Evolutionary conservation across 352 stramenopile species (phyloP).

Genomic region (Globisporangium lucens): DNA sequence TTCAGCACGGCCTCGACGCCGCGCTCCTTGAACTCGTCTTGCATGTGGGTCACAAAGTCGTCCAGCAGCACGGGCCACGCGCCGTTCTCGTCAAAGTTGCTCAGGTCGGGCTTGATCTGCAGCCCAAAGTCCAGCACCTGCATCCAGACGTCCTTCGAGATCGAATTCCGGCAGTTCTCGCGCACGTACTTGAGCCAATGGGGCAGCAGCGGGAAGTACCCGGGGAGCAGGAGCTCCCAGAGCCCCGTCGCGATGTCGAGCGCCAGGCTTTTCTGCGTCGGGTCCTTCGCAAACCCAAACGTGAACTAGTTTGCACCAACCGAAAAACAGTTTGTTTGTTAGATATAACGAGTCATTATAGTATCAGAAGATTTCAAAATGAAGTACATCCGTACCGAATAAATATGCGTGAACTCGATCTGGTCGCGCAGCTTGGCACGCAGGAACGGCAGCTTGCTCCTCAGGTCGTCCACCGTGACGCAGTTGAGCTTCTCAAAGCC

Average conservation of each 20-base stretch:
- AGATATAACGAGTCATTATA: neutral
- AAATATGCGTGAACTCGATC: conserved; percentile 70
- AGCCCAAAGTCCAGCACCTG: conserved; percentile 81
- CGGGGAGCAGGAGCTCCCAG: conserved; percentile 71
- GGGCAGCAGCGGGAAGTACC: conserved; percentile 56
- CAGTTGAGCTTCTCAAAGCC: conserved; percentile 75
- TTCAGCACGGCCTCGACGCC: conserved; percentile 42
- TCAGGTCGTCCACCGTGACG: conserved; percentile 49
- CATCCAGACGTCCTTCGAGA: conserved; percentile 85
- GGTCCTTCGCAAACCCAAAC: conserved; percentile 82
- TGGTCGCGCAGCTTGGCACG: conserved; percentile 44
- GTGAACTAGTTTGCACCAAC: conserved; percentile 47
- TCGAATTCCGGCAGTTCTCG: conserved; percentile 62
- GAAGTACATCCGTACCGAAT: conserved; percentile 44
- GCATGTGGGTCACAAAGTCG: conserved; percentile 76
- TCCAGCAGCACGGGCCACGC: conserved; percentile 85
- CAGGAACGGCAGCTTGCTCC: conserved; percentile 45
- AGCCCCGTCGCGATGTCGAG: conserved; percentile 67
- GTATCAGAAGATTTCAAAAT: neutral
- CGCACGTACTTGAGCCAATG: conserved; percentile 74
- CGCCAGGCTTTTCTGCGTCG: conserved; percentile 75
- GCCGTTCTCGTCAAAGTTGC: conserved; percentile 86
- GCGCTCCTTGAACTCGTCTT: conserved; percentile 41
- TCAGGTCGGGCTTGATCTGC: conserved; percentile 67
- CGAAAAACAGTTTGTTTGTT: conserved; percentile 1